phyloP scores from a whole-genome alignment of 1,139 yeast genomes.

The Pichia sp. region DNA sequence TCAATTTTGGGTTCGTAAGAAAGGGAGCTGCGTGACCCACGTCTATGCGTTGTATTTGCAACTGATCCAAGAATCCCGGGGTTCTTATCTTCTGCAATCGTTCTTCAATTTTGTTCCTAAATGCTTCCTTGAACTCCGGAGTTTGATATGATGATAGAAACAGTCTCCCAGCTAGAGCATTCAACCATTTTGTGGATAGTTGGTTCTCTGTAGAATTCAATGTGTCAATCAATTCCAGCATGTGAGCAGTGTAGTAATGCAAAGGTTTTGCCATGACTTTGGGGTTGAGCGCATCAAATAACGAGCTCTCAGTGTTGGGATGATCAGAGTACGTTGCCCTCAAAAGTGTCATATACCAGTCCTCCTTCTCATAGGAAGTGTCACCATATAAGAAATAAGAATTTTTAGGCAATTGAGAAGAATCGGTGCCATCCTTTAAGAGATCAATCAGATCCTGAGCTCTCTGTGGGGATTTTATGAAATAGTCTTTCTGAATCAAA shows the following conservation, averaged over 20 bases:
- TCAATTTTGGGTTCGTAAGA: constrained; percentile 63
- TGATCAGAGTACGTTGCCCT: constrained; percentile 51
- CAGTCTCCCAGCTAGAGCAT: constrained; percentile 76
- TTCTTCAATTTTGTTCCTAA: constrained; percentile 54
- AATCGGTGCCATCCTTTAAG: constrained; percentile 11
- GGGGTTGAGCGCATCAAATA: constrained; percentile 33
- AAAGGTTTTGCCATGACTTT: constrained; percentile 60
- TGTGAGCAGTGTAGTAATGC: constrained; percentile 63
- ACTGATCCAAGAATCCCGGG: constrained; percentile 83
- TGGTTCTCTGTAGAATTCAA: constrained; percentile 80
- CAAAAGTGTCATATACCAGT: constrained; percentile 83
- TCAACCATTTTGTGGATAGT: constrained; percentile 80
- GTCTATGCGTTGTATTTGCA: constrained; percentile 62
- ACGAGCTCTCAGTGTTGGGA: neutral
- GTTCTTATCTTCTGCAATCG: constrained; percentile 73
- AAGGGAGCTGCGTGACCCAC: constrained; percentile 80
- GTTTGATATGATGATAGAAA: constrained; percentile 75
- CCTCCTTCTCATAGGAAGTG: constrained; percentile 76
- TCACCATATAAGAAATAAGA: constrained; percentile 74
- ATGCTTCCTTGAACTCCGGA: constrained; percentile 47
- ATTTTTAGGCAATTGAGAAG: constrained; percentile 37
- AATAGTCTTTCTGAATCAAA: constrained; percentile 34
- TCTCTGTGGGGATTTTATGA: constrained; percentile 13
- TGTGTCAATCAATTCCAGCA: constrained; percentile 66
- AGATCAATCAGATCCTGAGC: constrained; percentile 12